Conservation (phyloP, 352 stramenopile genomes). For the Phytophthora sp. region DNA sequence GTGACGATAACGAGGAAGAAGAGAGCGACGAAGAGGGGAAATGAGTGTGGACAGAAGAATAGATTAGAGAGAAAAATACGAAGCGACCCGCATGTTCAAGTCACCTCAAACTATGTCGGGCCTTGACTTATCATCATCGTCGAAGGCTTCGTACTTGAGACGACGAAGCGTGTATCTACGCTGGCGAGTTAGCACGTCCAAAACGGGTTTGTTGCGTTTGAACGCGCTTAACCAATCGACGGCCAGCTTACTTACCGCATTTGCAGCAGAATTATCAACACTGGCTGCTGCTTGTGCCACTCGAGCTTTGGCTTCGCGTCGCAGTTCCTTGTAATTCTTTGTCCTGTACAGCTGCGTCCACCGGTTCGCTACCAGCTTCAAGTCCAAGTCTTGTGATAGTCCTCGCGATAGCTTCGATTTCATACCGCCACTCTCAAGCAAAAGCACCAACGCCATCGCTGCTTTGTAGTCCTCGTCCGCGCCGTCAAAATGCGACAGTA, state of each 20-base stretch:
- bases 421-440: not conserved
- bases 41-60: constrained; percentile 23
- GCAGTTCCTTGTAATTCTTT: constrained; percentile 52
- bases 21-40: constrained; percentile 26
- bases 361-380: constrained; percentile 54
- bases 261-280: too few species aligned
- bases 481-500: constrained; percentile 45
- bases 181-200: constrained; percentile 56
- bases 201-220: constrained; percentile 43
- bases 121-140: constrained; percentile 13
- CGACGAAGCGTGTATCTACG: constrained; percentile 47
- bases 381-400: constrained; percentile 37
- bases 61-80: constrained; percentile 28
- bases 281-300: not conserved
- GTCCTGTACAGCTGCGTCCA: constrained; percentile 60
- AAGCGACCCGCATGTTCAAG: constrained; percentile 17
- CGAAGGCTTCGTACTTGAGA: constrained; percentile 40
- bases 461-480: constrained; percentile 57
- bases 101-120: constrained; percentile 10
- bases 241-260: constrained; percentile 32
- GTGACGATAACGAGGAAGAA: too few species aligned
- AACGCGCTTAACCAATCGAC: constrained; percentile 50
- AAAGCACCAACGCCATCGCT: constrained; percentile 18
- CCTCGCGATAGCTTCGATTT: not conserved
- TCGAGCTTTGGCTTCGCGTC: constrained; percentile 38